Evolutionary conservation across 768 basidiomycete species (phyloP).

Genomic region (Leccinum subgranulosum): DNA sequence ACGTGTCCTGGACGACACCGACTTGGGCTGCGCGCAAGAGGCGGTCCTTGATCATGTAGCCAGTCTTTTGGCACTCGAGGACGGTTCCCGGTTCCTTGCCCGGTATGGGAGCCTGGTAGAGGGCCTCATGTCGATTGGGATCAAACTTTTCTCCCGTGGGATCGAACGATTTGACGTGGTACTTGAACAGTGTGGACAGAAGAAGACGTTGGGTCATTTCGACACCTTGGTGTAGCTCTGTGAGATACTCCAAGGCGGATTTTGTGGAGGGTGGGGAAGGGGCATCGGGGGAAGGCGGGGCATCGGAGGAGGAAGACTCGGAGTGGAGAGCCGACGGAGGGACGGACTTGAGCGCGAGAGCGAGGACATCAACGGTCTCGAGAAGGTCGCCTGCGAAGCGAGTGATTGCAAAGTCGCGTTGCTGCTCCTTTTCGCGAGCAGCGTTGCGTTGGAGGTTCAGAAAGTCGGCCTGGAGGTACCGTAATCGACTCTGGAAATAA

Average conservation of each 20-base stretch:
- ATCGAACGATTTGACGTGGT: slow-evolving; percentile 89
- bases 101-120: slow-evolving; percentile 91
- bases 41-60: slow-evolving; percentile 93
- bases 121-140: slow-evolving; percentile 92
- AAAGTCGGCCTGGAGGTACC: slow-evolving; percentile 94
- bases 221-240: slow-evolving; percentile 81
- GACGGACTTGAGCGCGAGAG: slow-evolving; percentile 79
- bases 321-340: slow-evolving; percentile 46
- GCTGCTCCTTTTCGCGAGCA: slow-evolving; percentile 87
- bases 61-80: slow-evolving; percentile 85
- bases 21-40: slow-evolving; percentile 94
- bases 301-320: slow-evolving; percentile 14
- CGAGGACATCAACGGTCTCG: slow-evolving; percentile 87
- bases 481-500: slow-evolving; percentile 70
- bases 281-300: slow-evolving; percentile 20
- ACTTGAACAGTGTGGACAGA: slow-evolving; percentile 85
- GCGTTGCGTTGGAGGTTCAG: slow-evolving; percentile 92
- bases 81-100: slow-evolving; percentile 87
- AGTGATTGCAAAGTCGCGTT: slow-evolving; percentile 89
- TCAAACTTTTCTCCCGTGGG: slow-evolving; percentile 92
- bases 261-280: slow-evolving; percentile 41
- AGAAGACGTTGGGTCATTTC: slow-evolving; percentile 89
- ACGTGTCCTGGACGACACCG: slow-evolving; percentile 79
- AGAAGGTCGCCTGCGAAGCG: slow-evolving; percentile 88
- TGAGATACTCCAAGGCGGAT: slow-evolving; percentile 54